Evolutionary conservation across 192 early-diverging fungal species (phyloP).

Genomic region (Backusella morwellensis): DNA sequence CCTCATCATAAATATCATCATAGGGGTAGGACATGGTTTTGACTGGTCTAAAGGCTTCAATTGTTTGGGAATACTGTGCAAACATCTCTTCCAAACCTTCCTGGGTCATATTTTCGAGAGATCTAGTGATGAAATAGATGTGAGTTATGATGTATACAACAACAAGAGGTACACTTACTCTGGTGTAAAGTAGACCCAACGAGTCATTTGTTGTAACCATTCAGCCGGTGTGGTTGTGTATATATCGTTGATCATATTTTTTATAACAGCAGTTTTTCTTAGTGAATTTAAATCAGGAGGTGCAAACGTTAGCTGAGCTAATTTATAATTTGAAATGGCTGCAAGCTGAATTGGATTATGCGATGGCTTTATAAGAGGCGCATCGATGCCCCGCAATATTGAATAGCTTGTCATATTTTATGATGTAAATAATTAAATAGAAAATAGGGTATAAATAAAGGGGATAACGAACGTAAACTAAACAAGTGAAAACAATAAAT

Average conservation of each 20-base stretch:
- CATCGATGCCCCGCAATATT: not conserved
- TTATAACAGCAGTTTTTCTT: slow-evolving; percentile 38
- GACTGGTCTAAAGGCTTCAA: slow-evolving; percentile 24
- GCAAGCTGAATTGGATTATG: slow-evolving; percentile 42
- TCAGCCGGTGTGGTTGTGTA: slow-evolving; percentile 37
- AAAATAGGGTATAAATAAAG: not conserved
- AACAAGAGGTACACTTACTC: slow-evolving; percentile 23
- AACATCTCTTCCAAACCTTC: slow-evolving; percentile 35
- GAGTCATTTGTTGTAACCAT: slow-evolving; percentile 39
- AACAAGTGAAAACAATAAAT: not conserved
- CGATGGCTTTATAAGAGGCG: not conserved
- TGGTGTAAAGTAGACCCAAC: slow-evolving; percentile 39
- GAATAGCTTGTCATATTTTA: not conserved
- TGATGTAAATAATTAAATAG: not conserved
- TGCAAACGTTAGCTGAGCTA: slow-evolving; percentile 40
- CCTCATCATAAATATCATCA: slow-evolving; percentile 13
- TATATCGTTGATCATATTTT: slow-evolving; percentile 34
- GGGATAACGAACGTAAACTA: not conserved
- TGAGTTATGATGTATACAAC: not conserved
- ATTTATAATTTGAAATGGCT: slow-evolving; percentile 41
- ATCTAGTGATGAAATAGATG: slow-evolving; percentile 12
- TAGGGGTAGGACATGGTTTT: not conserved
- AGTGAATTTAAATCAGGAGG: slow-evolving; percentile 36
- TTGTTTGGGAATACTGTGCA: slow-evolving; percentile 30
- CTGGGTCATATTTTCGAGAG: slow-evolving; percentile 34